Conservation (phyloP, 768 basidiomycete genomes). For the Boletus huronensis region DNA sequence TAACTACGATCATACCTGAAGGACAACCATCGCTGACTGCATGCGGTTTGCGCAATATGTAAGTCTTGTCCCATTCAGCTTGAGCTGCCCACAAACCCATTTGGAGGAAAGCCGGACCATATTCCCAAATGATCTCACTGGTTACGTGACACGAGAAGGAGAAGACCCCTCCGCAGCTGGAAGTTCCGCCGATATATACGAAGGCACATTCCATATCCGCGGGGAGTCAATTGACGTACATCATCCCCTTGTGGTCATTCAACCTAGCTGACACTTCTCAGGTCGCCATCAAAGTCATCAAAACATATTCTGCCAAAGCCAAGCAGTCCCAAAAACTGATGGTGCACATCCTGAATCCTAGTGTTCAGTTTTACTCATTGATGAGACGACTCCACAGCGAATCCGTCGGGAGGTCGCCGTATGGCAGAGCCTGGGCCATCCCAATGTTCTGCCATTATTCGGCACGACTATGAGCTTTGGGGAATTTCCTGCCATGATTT, state of each 20-base stretch:
- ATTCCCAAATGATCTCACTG: neutral
- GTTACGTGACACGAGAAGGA: neutral
- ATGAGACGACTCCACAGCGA: neutral
- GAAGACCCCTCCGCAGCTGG: neutral
- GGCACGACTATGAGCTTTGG: neutral
- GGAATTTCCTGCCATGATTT: neutral
- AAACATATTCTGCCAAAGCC: neutral
- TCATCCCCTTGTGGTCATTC: neutral
- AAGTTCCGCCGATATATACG: neutral
- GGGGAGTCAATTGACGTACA: neutral
- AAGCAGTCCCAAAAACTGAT: neutral
- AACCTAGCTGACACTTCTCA: neutral
- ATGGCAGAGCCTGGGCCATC: neutral
- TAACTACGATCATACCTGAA: no score
- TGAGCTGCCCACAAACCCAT: neutral
- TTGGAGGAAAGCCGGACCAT: neutral
- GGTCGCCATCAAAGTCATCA: neutral
- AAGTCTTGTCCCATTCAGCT: neutral
- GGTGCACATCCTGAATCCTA: neutral
- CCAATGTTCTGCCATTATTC: neutral
- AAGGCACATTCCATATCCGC: neutral
- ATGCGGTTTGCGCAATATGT: neutral
- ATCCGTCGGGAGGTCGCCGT: neutral
- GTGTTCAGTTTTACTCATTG: neutral
- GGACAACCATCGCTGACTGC: neutral